Conservation (phyloP, 345 rosid species). For the Bruguiera gymnorhiza region DNA sequence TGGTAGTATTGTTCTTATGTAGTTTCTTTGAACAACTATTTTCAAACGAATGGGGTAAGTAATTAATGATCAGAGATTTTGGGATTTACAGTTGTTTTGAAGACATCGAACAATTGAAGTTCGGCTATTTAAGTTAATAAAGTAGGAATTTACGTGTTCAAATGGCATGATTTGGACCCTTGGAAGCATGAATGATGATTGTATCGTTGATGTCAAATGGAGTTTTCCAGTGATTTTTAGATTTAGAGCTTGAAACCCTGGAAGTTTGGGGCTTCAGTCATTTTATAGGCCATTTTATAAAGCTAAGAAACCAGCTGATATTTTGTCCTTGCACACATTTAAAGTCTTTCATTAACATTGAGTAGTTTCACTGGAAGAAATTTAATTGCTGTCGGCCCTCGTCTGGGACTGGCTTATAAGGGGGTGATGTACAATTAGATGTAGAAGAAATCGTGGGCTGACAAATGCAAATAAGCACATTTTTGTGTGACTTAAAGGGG, state of each 20-base stretch:
- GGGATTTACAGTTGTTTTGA: too few species aligned
- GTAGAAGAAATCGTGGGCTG: too few species aligned
- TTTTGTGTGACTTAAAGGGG: background rate
- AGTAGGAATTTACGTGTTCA: background rate
- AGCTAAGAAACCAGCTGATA: background rate
- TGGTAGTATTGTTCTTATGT: background rate
- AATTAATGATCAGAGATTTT: background rate
- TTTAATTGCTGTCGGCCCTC: too few species aligned
- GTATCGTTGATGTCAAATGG: background rate
- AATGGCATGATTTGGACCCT: background rate
- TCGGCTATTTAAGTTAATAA: too few species aligned
- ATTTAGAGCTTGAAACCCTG: background rate
- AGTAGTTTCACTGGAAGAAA: too few species aligned
- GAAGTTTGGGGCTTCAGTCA: background rate
- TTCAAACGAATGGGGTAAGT: background rate
- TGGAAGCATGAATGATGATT: background rate
- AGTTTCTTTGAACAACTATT: background rate
- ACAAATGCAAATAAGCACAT: too few species aligned
- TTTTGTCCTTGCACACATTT: slow-evolving; percentile 1
- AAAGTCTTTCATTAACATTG: background rate
- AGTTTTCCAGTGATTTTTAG: background rate
- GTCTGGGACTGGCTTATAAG: too few species aligned
- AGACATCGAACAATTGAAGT: too few species aligned
- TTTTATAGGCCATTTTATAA: background rate
- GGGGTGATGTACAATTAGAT: too few species aligned